Base-by-base conservation (phyloP, 2,329 filamentous ascomycete genomes). In the Fusarium sp. region DNA sequence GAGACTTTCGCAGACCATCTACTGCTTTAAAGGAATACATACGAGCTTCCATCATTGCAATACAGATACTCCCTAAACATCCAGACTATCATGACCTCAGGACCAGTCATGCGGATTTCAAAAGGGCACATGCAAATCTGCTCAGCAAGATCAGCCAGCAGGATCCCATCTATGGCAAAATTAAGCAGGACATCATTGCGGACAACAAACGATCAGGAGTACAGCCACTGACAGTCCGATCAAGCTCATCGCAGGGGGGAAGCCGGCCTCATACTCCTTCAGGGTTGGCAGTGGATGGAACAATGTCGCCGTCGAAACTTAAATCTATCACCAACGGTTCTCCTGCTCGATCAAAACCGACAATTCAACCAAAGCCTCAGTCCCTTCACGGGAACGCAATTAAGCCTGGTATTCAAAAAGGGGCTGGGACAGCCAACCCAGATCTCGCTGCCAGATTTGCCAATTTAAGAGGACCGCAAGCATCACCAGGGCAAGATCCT, bases 21-120 rank as follows among this genome's bases (percentile, higher is more conserved):
- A 80, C 89, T 40, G 94, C 94, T 5, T 91, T 97, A 58, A 88
- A 92, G 70, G 92, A 97, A 66, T 98, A 95, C 76, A 86, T 98
- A 62, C 88, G 91, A 68, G 93, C 94, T 13, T 94, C 88, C 64
- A 90, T 94, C 61, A 91, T 98, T 58, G 87, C 92, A 16, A 86
- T 94, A 53, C 90, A 95, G 59, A 83, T 90, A 44, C 90, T 98
- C 27, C 92, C 93, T 4, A 85, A 85, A 38, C 94, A 97, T 78
- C 88, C 87, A 60, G 92, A 95, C 67, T 97, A 90, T 78, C 87
- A 88, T 29, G 84, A 86, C 54, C 82, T 94, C 62, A 87, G 88
- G 72, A 81, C 80, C 40, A 87, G 90, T 51, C 82, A 83, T 27
- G 80, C 82, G 41, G 83, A 86, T 12, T 74, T 86, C 24, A 79